Evolutionary conservation across 2,329 filamentous ascomycete genomes (phyloP).

Genomic region (Trichoderma sp.): DNA sequence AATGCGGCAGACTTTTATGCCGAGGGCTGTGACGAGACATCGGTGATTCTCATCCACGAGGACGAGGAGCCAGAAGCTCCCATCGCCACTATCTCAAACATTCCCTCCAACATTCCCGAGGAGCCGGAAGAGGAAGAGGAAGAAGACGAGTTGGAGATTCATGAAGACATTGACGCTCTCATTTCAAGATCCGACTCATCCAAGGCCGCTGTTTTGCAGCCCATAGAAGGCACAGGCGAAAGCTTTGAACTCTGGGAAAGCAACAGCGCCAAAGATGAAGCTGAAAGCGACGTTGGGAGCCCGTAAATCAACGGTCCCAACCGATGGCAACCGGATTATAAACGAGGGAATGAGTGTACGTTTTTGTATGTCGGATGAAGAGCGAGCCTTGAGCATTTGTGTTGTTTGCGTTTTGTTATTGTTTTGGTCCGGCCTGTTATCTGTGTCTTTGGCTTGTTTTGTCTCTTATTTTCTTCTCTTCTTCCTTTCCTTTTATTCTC

Average conservation of each 20-base stretch:
- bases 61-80: conserved; percentile 45
- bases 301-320: conserved; percentile 23
- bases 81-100: neutral
- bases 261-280: conserved; percentile 62
- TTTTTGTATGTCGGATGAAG: conserved; percentile 18
- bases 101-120: conserved; percentile 3
- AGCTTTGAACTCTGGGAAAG: conserved; percentile 72
- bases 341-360: conserved; percentile 21
- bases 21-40: conserved; percentile 63
- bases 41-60: conserved; percentile 62
- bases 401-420: neutral
- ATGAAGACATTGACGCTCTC: conserved; percentile 39
- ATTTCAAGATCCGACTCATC: conserved; percentile 41
- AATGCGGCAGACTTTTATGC: conserved; percentile 68
- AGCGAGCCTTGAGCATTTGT: conserved; percentile 12
- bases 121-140: conserved; percentile 22
- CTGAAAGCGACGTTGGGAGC: conserved; percentile 34
- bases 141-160: conserved; percentile 27
- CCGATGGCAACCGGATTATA: conserved; percentile 20
- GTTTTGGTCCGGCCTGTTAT: neutral
- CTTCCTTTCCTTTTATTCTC: neutral
- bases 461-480: neutral
- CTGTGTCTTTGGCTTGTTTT: neutral
- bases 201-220: conserved; percentile 51
- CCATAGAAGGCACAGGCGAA: conserved; percentile 60